Evolutionary conservation across 192 early-diverging fungal species (phyloP), one percentile per base, ranked within the genome.

Genomic region (Podila horticola): DNA sequence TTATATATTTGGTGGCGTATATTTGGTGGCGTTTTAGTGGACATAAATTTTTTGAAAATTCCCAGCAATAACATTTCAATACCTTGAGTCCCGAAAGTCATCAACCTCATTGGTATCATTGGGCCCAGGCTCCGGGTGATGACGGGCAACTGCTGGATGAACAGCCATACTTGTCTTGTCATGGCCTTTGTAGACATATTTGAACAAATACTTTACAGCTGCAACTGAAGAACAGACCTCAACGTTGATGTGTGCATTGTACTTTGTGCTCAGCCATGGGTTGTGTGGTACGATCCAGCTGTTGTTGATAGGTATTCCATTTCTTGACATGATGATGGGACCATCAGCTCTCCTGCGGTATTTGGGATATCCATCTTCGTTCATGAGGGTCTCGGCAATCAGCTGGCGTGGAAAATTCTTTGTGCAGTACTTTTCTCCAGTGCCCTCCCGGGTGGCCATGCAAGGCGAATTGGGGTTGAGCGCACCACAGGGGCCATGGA

Each of bases 161-260:
- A 69, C 26, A 10, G 28, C 50, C 34, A 68, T 28, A 45, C 4
- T 69, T 9, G 74, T 60, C 15, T 38, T 20, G 49, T 83, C 85
- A 70, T 74, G 71, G 10, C 81, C 81, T 41, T 83, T 85, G 62
- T 74, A 72, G 11, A 85, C 61, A 29, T 85, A 85, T 48, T 85
- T 86, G 68, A 59, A 86, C 1, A 86, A 31, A 52, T 86, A 86
- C 50, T 84, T 84, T 5, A 86, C 67, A 1, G 67, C 64, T 13
- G 61, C 2, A 1, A 77, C 58, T 17, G 70, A 72, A 2, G 61
- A 41, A 49, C 76, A 86, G 9, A 81, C 64, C 28, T 84, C 79
- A 4, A 86, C 79, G 67, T 62, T 61, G 17, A 74, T 69, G 26
- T 83, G 82, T 2, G 75, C 73, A 63, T 82, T 50, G 63, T 82